Conservation (phyloP, 345 rosid genomes). For the Eucalyptus marginata region DNA sequence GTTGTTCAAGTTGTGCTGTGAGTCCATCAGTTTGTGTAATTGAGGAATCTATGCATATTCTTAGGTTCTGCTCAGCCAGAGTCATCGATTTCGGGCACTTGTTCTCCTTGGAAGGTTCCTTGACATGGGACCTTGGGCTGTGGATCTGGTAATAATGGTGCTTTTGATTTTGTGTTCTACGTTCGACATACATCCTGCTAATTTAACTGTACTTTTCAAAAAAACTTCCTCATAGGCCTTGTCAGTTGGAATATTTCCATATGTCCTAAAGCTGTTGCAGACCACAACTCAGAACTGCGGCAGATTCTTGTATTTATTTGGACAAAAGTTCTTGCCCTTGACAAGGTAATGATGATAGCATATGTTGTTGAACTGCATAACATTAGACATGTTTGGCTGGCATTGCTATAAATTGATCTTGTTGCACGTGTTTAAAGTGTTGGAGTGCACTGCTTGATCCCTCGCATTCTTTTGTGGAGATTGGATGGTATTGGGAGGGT, state of each 20-base stretch:
- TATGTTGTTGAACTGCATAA: background rate
- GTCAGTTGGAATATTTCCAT: conserved; percentile 99
- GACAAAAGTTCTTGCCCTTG: conserved; percentile 98
- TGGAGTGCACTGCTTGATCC: background rate
- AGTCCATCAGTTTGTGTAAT: background rate
- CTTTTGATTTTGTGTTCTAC: background rate
- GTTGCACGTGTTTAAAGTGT: background rate
- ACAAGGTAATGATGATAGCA: conserved; percentile 58
- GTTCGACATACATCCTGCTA: background rate
- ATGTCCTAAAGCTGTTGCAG: conserved; percentile 89
- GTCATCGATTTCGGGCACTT: conserved; percentile 96
- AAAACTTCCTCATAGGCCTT: conserved; percentile 48
- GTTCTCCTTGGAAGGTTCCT: conserved; percentile 98
- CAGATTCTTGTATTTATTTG: conserved; percentile 98
- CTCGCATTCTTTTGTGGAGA: background rate
- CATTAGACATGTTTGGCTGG: background rate
- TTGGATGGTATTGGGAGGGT: background rate
- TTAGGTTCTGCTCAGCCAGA: conserved; percentile 97
- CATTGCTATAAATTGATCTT: background rate
- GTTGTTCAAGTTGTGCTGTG: background rate
- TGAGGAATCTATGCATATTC: background rate
- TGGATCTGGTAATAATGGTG: conserved; percentile 63
- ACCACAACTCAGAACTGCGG: conserved; percentile 85
- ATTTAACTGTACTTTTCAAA: background rate
- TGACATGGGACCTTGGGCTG: conserved; percentile 99